A percentile compares a stretch with the other conserved stretches of the same genome.
Conservation (phyloP, 2,329 filamentous ascomycete genomes). For the Fusarium devonianum region DNA sequence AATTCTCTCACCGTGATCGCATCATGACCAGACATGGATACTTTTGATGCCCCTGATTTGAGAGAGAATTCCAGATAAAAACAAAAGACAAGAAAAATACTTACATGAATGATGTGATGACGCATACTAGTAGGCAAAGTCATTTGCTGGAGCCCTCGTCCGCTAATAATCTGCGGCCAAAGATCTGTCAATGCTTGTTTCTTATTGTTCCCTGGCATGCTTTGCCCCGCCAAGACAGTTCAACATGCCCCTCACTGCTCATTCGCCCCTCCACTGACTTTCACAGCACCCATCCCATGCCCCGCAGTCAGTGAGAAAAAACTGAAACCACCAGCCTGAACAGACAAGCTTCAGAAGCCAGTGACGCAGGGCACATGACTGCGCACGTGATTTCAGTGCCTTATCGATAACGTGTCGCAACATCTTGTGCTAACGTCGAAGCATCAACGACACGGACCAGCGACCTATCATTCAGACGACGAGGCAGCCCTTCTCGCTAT, state of each 20-base stretch:
- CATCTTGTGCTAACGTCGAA: slow-evolving; percentile 33
- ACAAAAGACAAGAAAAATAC: slow-evolving; percentile 6
- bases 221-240: slow-evolving; percentile 35
- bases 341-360: neutral
- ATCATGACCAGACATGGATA: slow-evolving; percentile 20
- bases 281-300: slow-evolving; percentile 27
- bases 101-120: slow-evolving; percentile 24
- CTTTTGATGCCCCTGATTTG: slow-evolving; percentile 24
- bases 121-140: slow-evolving; percentile 24
- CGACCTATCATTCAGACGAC: slow-evolving; percentile 24
- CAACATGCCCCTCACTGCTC: slow-evolving; percentile 37
- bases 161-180: slow-evolving; percentile 25
- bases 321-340: slow-evolving; percentile 4
- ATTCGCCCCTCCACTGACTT: slow-evolving; percentile 36
- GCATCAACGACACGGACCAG: slow-evolving; percentile 35
- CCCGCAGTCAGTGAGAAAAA: slow-evolving; percentile 28
- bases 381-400: slow-evolving; percentile 27
- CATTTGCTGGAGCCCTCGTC: slow-evolving; percentile 30
- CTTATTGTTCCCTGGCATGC: slow-evolving; percentile 18
- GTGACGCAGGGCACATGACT: slow-evolving; percentile 28
- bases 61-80: slow-evolving; percentile 15
- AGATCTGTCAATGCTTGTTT: slow-evolving; percentile 34
- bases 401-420: slow-evolving; percentile 36
- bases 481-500: slow-evolving; percentile 28
- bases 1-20: slow-evolving; percentile 29